Conservation (phyloP, 257 asterid genomes). For the Lavandula angustifolia region DNA sequence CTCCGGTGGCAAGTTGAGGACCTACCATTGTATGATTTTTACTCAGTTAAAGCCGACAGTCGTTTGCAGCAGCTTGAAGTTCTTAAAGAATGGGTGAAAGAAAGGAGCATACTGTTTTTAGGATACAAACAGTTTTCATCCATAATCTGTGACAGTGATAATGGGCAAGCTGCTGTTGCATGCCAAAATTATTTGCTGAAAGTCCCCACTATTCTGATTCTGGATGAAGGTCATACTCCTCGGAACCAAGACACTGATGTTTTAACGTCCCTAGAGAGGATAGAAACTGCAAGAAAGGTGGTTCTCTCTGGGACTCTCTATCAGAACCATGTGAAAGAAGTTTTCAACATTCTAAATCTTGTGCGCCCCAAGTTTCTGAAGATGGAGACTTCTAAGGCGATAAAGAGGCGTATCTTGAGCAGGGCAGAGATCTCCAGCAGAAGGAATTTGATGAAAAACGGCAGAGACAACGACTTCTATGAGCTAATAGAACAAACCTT, state of each 20-base stretch:
- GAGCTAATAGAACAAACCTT: conserved; percentile 80
- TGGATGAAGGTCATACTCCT: conserved; percentile 98
- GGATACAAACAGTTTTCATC: conserved; percentile 92
- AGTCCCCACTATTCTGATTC: conserved; percentile 72
- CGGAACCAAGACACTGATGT: conserved; percentile 90
- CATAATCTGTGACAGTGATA: conserved; percentile 66
- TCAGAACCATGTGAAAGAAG: conserved; percentile 95
- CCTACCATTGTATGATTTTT: conserved; percentile 73
- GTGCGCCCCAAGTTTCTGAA: conserved; percentile 91
- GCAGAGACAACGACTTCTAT: conserved; percentile 69
- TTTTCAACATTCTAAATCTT: conserved; percentile 85
- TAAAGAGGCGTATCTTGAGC: conserved; percentile 83
- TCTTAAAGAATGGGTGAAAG: conserved; percentile 66
- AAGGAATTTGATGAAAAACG: conserved; percentile 52
- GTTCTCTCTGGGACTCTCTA: conserved; percentile 95
- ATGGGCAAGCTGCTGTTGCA: conserved; percentile 46
- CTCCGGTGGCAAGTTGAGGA: conserved; percentile 90
- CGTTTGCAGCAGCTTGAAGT: conserved; percentile 88
- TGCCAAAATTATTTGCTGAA: conserved; percentile 70
- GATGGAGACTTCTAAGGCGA: conserved; percentile 60
- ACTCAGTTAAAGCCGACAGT: conserved; percentile 88
- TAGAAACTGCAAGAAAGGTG: conserved; percentile 80
- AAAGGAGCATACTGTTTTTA: conserved; percentile 73
- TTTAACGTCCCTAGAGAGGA: conserved; percentile 84
- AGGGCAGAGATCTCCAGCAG: conserved; percentile 54